phyloP scores from a whole-genome alignment of 441 rosid genomes.

The Gossypium davidsonii region DNA sequence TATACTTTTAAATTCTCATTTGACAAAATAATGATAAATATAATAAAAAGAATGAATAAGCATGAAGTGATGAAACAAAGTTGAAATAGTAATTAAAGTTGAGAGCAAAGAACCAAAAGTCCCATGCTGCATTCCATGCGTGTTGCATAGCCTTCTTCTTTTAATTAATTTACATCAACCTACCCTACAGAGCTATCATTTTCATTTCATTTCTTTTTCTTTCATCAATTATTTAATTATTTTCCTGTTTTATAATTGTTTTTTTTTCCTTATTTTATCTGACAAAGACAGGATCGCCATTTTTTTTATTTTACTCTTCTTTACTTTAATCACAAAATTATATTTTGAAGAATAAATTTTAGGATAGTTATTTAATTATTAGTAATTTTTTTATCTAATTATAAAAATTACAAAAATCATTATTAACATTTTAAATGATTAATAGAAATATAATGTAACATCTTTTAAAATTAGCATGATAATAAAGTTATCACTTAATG shows the following conservation, averaged over 20 bases:
- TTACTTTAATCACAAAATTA: too few species aligned
- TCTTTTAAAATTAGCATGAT: too few species aligned
- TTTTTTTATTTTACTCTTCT: too few species aligned
- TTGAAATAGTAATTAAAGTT: constrained; percentile 17
- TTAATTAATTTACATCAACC: not conserved
- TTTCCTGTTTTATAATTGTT: not conserved
- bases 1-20: not conserved
- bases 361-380: too few species aligned
- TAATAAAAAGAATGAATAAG: constrained; percentile 1
- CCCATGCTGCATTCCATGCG: not conserved
- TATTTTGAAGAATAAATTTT: too few species aligned
- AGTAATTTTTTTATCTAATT: not conserved
- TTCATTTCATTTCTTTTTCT: not conserved
- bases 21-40: not conserved
- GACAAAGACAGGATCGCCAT: not conserved
- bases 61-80: constrained; percentile 12
- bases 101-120: not conserved
- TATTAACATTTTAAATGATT: too few species aligned
- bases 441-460: too few species aligned
- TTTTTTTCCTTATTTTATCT: not conserved
- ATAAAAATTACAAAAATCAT: too few species aligned
- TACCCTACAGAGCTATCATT: not conserved
- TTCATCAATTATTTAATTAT: not conserved
- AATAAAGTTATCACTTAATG: too few species aligned
- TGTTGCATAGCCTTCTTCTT: not conserved